A percentile compares a stretch with the other conserved stretches of the same genome.
Evolutionary conservation across 257 asterid species (phyloP).

Genomic region (Jacaranda copaia): DNA sequence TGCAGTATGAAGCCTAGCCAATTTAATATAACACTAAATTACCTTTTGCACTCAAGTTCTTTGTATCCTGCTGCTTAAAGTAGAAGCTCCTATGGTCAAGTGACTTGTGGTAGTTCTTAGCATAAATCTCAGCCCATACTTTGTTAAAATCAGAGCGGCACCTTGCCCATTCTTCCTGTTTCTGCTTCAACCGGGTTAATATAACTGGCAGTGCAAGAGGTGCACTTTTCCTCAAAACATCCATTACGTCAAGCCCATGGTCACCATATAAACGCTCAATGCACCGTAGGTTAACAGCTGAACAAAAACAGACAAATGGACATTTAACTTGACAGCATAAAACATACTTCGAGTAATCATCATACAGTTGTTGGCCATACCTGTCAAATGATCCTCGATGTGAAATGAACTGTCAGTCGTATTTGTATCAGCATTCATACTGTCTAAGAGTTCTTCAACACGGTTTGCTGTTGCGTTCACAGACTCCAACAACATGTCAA

Average conservation of each 20-base stretch:
- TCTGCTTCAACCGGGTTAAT: constrained; percentile 57
- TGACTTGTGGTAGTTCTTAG: constrained; percentile 79
- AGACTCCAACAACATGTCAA: constrained; percentile 57
- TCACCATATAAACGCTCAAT: constrained; percentile 60
- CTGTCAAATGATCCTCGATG: constrained; percentile 53
- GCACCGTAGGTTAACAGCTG: constrained; percentile 54
- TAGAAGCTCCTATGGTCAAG: constrained; percentile 85
- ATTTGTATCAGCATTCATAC: constrained; percentile 42
- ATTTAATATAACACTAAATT: constrained; percentile 28
- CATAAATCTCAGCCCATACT: constrained; percentile 80
- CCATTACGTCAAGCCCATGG: constrained; percentile 67
- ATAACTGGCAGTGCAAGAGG: constrained; percentile 48
- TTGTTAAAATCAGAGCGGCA: constrained; percentile 76
- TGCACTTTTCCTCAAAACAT: constrained; percentile 46
- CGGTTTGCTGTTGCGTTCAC: constrained; percentile 49
- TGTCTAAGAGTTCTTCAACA: constrained; percentile 49
- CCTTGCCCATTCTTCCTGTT: constrained; percentile 67
- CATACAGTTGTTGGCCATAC: constrained; percentile 2
- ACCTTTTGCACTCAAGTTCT: constrained; percentile 83
- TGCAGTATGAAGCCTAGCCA: not conserved
- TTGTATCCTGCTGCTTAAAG: constrained; percentile 81
- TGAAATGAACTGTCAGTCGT: constrained; percentile 30
- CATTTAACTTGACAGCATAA: not conserved
- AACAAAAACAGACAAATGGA: constrained; percentile 20
- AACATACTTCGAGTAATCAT: not conserved